These are phyloP conservation scores for Pseudopithomyces maydicus DNA, from an alignment of 2,329 filamentous ascomycete species.

Conservation along the genomic window DNA sequence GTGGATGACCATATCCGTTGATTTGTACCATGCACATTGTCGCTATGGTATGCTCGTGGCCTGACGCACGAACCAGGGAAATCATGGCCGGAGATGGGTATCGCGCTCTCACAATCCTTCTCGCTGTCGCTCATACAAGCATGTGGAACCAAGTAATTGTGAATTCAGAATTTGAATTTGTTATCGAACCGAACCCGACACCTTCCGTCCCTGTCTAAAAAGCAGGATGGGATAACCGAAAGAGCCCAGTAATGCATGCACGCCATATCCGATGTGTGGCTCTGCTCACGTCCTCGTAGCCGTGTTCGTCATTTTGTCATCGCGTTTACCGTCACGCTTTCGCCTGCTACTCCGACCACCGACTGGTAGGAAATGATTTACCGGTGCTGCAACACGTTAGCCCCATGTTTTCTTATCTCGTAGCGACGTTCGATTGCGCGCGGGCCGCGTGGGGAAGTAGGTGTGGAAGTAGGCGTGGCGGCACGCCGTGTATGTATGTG, in stretches of 20 bases:
- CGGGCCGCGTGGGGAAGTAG: background rate
- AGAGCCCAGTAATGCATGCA: conserved; percentile 17
- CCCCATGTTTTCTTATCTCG: background rate
- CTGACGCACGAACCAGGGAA: too few species aligned
- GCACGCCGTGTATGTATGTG: background rate
- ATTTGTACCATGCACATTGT: too few species aligned
- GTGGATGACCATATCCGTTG: too few species aligned
- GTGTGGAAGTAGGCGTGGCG: background rate
- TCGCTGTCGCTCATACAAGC: background rate
- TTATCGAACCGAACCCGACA: conserved; percentile 17
- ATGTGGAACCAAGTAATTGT: background rate
- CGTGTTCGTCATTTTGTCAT: conserved; percentile 33
- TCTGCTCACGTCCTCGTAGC: conserved; percentile 7
- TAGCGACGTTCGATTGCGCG: background rate
- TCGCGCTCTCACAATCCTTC: background rate
- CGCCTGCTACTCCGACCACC: conserved; percentile 29
- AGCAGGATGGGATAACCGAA: conserved; percentile 12
- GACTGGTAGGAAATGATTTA: conserved; percentile 33
- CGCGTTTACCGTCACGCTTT: conserved; percentile 33
- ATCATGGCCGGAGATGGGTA: too few species aligned
- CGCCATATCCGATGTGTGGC: conserved; percentile 7
- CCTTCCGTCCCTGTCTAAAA: conserved; percentile 13
- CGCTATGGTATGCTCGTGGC: too few species aligned
- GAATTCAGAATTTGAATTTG: conserved; percentile 21
- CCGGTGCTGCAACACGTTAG: conserved; percentile 38